Percentiles rank a stretch among this genome's conserved stretches.
These are phyloP conservation scores for Pilaira anomala DNA, from an alignment of 192 early-diverging fungal genomes.

Conservation along the genomic window DNA sequence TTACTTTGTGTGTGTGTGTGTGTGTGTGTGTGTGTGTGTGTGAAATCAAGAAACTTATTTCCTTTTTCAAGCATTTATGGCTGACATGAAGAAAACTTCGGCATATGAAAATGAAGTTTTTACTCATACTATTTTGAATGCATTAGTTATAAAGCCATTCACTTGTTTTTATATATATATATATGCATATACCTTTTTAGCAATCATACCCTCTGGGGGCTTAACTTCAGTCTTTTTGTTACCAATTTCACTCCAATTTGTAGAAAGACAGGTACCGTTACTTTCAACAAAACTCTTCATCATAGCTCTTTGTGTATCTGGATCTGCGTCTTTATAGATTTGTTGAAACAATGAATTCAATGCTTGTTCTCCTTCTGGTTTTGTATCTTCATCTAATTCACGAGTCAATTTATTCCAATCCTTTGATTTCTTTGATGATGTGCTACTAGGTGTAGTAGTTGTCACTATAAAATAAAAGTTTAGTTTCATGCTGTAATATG, in stretches of 20 bases:
- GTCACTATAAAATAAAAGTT: constrained; percentile 7
- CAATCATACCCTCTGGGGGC: constrained; percentile 91
- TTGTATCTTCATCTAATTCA: constrained; percentile 74
- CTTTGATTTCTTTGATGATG: constrained; percentile 52
- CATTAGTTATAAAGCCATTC: no score
- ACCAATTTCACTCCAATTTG: constrained; percentile 93
- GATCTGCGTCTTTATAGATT: constrained; percentile 88
- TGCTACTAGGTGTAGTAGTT: constrained; percentile 11
- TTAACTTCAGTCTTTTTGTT: constrained; percentile 80
- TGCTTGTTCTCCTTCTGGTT: constrained; percentile 85
- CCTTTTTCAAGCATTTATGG: constrained; percentile 13
- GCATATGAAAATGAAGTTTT: constrained; percentile 5
- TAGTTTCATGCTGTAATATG: no score
- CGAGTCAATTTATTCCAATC: constrained; percentile 85
- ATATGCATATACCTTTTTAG: constrained; percentile 80
- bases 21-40: constrained; percentile 14
- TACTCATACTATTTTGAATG: background rate
- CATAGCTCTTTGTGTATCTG: constrained; percentile 90
- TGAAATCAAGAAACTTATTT: constrained; percentile 5
- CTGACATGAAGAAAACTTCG: constrained; percentile 12
- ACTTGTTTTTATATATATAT: constrained; percentile 5
- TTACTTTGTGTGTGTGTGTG: background rate
- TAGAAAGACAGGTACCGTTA: constrained; percentile 90
- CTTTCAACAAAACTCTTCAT: constrained; percentile 96
- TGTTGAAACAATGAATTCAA: constrained; percentile 90